Base-by-base conservation (phyloP, 495 filamentous ascomycete species). In the Hypoxylon subgilvum region DNA sequence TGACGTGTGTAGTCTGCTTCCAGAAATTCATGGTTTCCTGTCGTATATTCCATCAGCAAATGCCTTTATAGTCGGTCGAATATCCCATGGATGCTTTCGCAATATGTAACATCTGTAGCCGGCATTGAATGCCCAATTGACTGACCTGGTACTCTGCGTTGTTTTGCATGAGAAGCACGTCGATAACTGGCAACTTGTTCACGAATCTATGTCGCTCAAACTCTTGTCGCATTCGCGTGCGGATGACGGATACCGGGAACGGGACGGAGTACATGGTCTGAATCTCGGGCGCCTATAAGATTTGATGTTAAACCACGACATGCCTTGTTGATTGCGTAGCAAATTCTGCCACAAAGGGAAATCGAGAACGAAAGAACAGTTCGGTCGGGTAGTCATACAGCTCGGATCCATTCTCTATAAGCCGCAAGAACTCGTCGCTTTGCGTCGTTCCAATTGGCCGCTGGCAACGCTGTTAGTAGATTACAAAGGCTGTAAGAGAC, bases 1-100 rank as follows among this genome's bases (percentile, higher is more conserved):
- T 89, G 62, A 98, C 84, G 71, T 98, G 94, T 40, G 89, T 88
- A 45, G 93, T 82, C 77, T 97, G 95, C 77, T 96, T 96, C 94
- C 95, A 98, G 84, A 88, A 98, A 76, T 97, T 98, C 79, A 97
- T 83, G 28, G 91, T 97, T 84, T 98, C 94, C 91, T 96, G 57
- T 46, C 9, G 4, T 17, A 38, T 46, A 28, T 16, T 23, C 27
- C 7, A 18, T 65, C 18, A 65, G 56, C 27, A 43, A 25, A 49
- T 28, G 16, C 8, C 18, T 18, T 18, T 31, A 6, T 27, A 2
- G 39, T 22, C 8, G 27, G 40, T 19, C 2, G 22, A 27, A 12
- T 44, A 32, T 8, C 10, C 48, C 25, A 34, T 8, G 8, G 3
- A 34, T 13, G 3, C n/a, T 13, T 34, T 34, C 3, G 8, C 4